Percentiles rank a stretch among this genome's conserved stretches.
phyloP scores from a whole-genome alignment of 305 asterid species.

The Fraxinus floribunda region DNA sequence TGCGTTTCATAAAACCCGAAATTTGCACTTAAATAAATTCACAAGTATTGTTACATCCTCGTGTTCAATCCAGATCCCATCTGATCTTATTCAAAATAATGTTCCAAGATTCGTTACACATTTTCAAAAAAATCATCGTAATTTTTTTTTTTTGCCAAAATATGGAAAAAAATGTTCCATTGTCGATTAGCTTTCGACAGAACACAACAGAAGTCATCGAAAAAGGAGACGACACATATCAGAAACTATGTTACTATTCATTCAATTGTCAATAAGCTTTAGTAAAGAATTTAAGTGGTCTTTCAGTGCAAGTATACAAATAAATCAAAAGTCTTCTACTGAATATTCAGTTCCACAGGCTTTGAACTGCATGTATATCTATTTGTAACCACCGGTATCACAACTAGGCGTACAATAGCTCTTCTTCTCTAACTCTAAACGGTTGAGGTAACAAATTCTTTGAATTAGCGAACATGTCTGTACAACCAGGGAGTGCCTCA shows the following conservation, averaged over 20 bases:
- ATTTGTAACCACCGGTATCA: background rate
- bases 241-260: background rate
- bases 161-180: background rate
- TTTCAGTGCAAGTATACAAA: background rate
- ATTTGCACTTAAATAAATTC: background rate
- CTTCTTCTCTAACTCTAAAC: slow-evolving; percentile 53
- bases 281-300: background rate
- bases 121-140: background rate
- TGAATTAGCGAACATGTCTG: slow-evolving; percentile 53
- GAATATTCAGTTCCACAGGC: background rate
- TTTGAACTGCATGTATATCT: background rate
- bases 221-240: background rate
- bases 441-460: slow-evolving; percentile 68
- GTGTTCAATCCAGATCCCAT: background rate
- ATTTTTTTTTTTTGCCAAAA: background rate
- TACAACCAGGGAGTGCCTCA: slow-evolving; percentile 35
- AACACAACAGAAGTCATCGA: background rate
- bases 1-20: background rate
- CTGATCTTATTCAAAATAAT: background rate
- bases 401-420: slow-evolving; percentile 56
- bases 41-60: background rate
- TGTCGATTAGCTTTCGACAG: background rate
- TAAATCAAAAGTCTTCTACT: background rate
- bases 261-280: background rate
- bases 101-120: background rate